phyloP scores from a whole-genome alignment of 768 basidiomycete species.

The Kwoniella botswanensis region DNA sequence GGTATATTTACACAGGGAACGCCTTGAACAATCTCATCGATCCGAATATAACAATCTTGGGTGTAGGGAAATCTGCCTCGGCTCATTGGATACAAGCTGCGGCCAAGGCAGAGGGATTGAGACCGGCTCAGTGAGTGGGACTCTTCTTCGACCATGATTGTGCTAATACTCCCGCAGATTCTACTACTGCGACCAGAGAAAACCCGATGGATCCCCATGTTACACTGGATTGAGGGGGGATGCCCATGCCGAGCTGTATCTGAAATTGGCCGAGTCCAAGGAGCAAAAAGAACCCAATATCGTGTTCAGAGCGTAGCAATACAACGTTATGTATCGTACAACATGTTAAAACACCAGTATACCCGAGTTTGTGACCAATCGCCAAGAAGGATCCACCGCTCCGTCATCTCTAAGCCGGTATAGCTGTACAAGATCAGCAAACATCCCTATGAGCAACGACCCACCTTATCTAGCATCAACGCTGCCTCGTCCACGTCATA shows the following conservation, averaged over 20 bases:
- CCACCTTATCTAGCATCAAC: constrained; percentile 19
- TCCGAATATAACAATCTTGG: constrained; percentile 3
- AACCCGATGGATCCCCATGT: constrained; percentile 1
- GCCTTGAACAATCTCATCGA: constrained; percentile 4
- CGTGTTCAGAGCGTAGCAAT: constrained; percentile 10
- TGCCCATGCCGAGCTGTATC: constrained; percentile 11
- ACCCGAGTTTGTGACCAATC: constrained; percentile 7
- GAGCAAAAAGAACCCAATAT: constrained; percentile 9
- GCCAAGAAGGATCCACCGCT: constrained; percentile 19
- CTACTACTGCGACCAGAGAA: constrained; percentile 13
- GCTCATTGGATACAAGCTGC: constrained; percentile 8
- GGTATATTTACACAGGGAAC: constrained; percentile 11
- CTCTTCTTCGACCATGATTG: background rate
- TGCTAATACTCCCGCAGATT: background rate
- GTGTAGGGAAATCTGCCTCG: constrained; percentile 6
- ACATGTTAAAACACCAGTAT: constrained; percentile 1
- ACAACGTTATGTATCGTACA: constrained; percentile 2
- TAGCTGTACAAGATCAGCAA: constrained; percentile 8
- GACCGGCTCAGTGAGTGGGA: constrained; percentile 12
- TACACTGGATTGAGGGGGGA: constrained; percentile 13
- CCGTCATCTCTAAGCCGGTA: constrained; percentile 22
- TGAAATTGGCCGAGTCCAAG: constrained; percentile 2
- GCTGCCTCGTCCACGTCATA: constrained; percentile 29
- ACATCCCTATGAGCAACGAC: background rate
- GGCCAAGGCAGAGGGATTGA: background rate